Percentiles rank a stretch among this genome's conserved stretches.
phyloP scores from a whole-genome alignment of 164 flowering plant genomes.

The Vitis labrusca region DNA sequence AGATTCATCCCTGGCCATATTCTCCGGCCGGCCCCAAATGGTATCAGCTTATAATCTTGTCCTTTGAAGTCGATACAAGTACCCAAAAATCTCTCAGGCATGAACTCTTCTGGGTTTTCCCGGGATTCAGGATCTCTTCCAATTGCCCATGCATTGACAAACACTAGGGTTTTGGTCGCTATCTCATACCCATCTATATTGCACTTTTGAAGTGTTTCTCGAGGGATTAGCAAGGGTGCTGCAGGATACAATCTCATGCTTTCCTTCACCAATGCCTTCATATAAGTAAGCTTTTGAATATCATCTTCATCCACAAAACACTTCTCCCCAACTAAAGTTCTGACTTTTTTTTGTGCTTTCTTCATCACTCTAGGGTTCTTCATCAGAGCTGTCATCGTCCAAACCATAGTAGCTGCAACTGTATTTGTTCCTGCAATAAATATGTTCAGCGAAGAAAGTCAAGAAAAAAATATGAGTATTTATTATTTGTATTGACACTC shows the following conservation, averaged over 20 bases:
- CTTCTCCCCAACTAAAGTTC: conserved; percentile 11
- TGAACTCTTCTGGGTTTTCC: conserved; percentile 28
- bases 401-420: no score
- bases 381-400: conserved; percentile 10
- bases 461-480: no score
- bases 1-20: conserved; percentile 19
- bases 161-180: conserved; percentile 23
- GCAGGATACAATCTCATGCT: conserved; percentile 26
- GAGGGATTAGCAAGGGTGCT: conserved; percentile 24
- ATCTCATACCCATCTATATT: conserved; percentile 30
- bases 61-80: conserved; percentile 14
- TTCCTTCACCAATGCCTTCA: conserved; percentile 35
- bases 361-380: conserved; percentile 20
- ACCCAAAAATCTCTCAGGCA: conserved; percentile 37
- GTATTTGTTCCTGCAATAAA: no score
- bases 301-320: conserved; percentile 20
- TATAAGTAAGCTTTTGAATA: conserved; percentile 18
- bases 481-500: no score
- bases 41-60: conserved; percentile 18
- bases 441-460: not conserved
- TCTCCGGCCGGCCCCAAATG: conserved; percentile 21
- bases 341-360: conserved; percentile 23
- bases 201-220: conserved; percentile 18
- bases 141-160: conserved; percentile 30
- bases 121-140: conserved; percentile 24